Evolutionary conservation across 139 green algal genomes (phyloP), one percentile per base, ranked within the genome.

Genomic region (Cymbomonas tetramitiformis): DNA sequence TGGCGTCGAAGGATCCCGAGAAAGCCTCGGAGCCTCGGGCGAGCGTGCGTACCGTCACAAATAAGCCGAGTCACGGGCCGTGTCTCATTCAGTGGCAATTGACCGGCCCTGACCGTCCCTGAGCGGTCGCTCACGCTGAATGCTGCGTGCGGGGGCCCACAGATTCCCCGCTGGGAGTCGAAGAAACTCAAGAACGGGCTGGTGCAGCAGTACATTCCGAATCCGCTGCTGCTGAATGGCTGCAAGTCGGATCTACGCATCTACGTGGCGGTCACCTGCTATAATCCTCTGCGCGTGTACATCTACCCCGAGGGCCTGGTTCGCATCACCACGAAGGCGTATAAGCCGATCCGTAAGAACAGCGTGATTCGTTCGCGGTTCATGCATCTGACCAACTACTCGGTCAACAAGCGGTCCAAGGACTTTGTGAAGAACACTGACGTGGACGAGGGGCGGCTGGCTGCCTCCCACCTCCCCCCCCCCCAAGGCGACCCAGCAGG

Each of bases 361-460:
- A 10, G 8, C 62, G 34, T 53, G 69, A 50, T 83, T 12, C 72
- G 59, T 61, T 64, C 77, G 43, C 65, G 68, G 43, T 76, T 54
- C 47, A 64, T 82, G 40, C 80, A 87, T 54, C 67, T 87, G 26
- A 87, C 80, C 12, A 87, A 87, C 70, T 83, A 80, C 74, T 77
- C 56, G 31, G 51, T 87, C 29, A 87, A 85, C 68, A 79, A 73
- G n/a, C 58, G 62, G 15, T 34, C 30, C 4, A 12, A 48, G 28
- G 46, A 43, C 25, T 71, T 71, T 47, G 51, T 10, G 8, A 34
- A 19, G 15, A 46, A 24, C 58, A 23, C 33, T 8, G 40, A 12
- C 43, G 56, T 21, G 19, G 46, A 49, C 26, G 39, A 50, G 41
- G 41, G 41, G 6, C n/a, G n/a, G n/a, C n/a, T n/a, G n/a, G n/a